Evolutionary conservation across 371 early-diverging fungal species (phyloP).

Genomic region (Mortierella sp.): DNA sequence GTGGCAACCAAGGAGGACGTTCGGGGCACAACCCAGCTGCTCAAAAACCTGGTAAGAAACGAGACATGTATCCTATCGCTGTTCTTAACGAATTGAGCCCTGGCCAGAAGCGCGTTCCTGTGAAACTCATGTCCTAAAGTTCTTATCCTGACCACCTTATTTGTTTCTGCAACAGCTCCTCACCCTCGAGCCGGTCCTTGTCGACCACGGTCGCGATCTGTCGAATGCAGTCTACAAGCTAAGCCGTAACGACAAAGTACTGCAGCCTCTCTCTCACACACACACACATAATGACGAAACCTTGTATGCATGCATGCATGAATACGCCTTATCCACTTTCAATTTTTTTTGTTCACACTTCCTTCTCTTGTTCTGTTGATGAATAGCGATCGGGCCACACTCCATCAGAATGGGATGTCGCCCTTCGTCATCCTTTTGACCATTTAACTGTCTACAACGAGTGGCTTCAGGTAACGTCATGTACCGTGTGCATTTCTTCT

Average conservation of each 20-base stretch:
- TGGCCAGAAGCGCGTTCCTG: not conserved
- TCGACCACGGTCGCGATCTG: conserved; percentile 46
- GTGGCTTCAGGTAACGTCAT: conserved; percentile 34
- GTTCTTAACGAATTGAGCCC: not conserved
- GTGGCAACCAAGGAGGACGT: conserved; percentile 26
- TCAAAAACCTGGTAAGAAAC: conserved; percentile 35
- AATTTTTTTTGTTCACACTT: not conserved
- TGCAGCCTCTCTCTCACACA: not conserved
- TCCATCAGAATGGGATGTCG: conserved; percentile 32
- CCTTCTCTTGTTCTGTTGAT: not conserved
- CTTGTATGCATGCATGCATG: not conserved
- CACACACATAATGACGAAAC: not conserved
- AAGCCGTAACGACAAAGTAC: conserved; percentile 43
- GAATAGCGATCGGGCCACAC: conserved; percentile 37
- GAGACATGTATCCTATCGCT: not conserved
- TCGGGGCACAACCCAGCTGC: conserved; percentile 11
- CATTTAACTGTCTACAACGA: conserved; percentile 38
- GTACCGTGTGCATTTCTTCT: not conserved
- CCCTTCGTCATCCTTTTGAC: conserved; percentile 59
- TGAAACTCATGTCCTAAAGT: not conserved
- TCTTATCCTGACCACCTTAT: not conserved
- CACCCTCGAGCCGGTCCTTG: conserved; percentile 41
- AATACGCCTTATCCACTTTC: not conserved
- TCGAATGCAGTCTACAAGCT: conserved; percentile 41
- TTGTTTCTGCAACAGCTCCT: conserved; percentile 16